Conservation (phyloP, 116 monocot species). For the Posidonia oceanica region DNA sequence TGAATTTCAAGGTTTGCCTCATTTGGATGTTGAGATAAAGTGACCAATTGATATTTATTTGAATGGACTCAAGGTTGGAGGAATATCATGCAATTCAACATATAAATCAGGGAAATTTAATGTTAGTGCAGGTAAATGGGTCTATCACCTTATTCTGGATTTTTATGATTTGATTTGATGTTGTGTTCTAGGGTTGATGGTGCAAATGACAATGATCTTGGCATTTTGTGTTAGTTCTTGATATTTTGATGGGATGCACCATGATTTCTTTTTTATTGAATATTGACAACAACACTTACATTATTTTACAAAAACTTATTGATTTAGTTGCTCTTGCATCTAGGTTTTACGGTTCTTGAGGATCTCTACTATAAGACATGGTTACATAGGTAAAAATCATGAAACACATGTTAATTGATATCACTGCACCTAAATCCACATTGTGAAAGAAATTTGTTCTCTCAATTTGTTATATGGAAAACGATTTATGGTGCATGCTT, state of each 20-base stretch:
- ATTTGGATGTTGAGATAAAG: conserved; percentile 76
- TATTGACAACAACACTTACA: too few species aligned
- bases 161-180: not conserved
- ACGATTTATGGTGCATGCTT: too few species aligned
- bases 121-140: conserved; percentile 70
- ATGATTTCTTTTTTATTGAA: too few species aligned
- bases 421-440: not conserved
- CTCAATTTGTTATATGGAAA: not conserved
- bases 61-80: conserved; percentile 84
- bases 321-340: too few species aligned
- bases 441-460: too few species aligned
- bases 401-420: not conserved
- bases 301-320: too few species aligned
- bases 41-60: conserved; percentile 98
- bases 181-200: not conserved
- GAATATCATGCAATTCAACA: conserved; percentile 88
- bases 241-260: too few species aligned
- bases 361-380: conserved; percentile 71
- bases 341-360: conserved; percentile 76
- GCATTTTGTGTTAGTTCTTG: too few species aligned
- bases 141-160: conserved; percentile 7
- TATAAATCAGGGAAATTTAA: conserved; percentile 72
- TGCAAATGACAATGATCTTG: not conserved
- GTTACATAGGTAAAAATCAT: conserved; percentile 63
- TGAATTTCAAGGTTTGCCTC: conserved; percentile 55